These are phyloP conservation scores for Brassica juncea DNA, from an alignment of 345 rosid genomes.

Conservation along the genomic window DNA sequence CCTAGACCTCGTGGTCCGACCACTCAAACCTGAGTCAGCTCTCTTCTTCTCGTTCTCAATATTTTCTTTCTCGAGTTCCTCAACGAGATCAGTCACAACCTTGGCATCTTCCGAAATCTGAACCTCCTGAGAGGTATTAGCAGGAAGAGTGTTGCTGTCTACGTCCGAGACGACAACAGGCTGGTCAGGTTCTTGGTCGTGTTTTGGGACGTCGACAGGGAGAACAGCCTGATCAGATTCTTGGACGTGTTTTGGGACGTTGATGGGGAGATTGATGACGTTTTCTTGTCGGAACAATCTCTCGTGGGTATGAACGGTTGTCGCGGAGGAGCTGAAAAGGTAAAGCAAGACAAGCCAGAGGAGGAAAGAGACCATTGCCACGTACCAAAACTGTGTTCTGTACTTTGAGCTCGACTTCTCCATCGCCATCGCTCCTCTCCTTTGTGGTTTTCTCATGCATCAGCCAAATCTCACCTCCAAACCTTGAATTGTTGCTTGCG, in stretches of 20 bases:
- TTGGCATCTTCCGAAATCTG: slow-evolving; percentile 29
- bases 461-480: slow-evolving; percentile 8
- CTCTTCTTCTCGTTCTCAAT: slow-evolving; percentile 13
- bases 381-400: slow-evolving; percentile 55
- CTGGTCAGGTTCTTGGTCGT: slow-evolving; percentile 23
- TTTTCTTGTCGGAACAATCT: slow-evolving; percentile 33
- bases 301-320: slow-evolving; percentile 35
- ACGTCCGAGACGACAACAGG: slow-evolving; percentile 10
- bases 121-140: not conserved
- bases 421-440: slow-evolving; percentile 43
- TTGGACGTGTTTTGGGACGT: not conserved
- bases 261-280: slow-evolving; percentile 17
- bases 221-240: slow-evolving; percentile 34
- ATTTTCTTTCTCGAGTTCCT: slow-evolving; percentile 30
- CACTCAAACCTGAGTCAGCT: slow-evolving; percentile 13
- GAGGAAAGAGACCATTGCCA: slow-evolving; percentile 43
- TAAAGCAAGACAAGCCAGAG: slow-evolving; percentile 56
- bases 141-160: slow-evolving; percentile 26
- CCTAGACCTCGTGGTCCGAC: slow-evolving; percentile 6
- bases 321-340: slow-evolving; percentile 46
- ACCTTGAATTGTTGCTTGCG: not conserved
- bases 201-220: not conserved
- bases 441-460: slow-evolving; percentile 38
- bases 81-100: slow-evolving; percentile 30
- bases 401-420: slow-evolving; percentile 45